These are phyloP conservation scores for Musa troglodytarum DNA, from an alignment of 176 grass and related monocot species.

Conservation along the genomic window DNA sequence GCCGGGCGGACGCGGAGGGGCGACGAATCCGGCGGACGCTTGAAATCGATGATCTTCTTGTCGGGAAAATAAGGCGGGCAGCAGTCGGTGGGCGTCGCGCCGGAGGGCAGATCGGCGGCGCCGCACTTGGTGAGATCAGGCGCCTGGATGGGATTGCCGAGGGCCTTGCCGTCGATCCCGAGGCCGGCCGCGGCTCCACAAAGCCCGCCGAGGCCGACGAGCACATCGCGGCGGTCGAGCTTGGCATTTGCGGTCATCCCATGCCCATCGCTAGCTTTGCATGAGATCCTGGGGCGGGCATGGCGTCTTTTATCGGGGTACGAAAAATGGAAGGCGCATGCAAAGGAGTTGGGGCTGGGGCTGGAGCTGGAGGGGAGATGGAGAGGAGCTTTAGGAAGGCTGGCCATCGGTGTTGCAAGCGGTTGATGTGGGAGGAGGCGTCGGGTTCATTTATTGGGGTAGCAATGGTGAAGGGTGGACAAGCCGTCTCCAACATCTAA, in stretches of 20 bases:
- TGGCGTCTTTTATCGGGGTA: background rate
- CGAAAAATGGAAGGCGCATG: constrained; percentile 2
- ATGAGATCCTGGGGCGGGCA: background rate
- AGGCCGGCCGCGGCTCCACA: constrained; percentile 31
- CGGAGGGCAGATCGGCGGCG: constrained; percentile 18
- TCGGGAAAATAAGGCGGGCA: constrained; percentile 28
- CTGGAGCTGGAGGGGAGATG: background rate
- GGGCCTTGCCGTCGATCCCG: background rate
- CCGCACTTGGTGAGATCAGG: constrained; percentile 44
- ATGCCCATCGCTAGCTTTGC: constrained; percentile 17
- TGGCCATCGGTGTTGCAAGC: background rate
- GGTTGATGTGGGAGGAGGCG: no score
- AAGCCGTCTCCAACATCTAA: no score
- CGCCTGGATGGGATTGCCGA: constrained; percentile 39
- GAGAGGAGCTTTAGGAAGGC: background rate
- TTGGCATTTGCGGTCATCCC: constrained; percentile 1
- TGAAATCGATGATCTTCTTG: constrained; percentile 31
- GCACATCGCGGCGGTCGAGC: constrained; percentile 46
- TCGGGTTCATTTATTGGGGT: no score
- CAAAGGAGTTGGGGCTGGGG: background rate
- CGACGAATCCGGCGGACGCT: constrained; percentile 15
- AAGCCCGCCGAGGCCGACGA: constrained; percentile 41
- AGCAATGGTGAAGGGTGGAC: no score
- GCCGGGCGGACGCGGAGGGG: constrained; percentile 57
- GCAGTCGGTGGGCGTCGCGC: constrained; percentile 20